These are phyloP conservation scores for Trametes coccinea DNA, from an alignment of 768 basidiomycete genomes.

Conservation along the genomic window DNA sequence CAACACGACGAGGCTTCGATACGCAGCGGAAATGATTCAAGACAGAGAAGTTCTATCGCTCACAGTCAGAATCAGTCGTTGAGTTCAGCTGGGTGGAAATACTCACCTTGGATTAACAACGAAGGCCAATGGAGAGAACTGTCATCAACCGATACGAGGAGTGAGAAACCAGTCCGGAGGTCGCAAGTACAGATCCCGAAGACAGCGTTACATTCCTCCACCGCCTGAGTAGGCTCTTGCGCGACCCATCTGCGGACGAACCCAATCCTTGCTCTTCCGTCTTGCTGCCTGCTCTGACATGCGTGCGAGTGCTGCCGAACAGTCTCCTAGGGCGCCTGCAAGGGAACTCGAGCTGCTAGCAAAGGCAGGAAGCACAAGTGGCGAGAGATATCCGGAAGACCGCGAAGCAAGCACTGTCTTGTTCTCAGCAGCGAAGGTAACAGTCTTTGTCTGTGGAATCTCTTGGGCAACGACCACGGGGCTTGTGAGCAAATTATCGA, in stretches of 20 bases:
- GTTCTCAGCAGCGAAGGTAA: slow-evolving; percentile 4
- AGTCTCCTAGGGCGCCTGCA: slow-evolving; percentile 16
- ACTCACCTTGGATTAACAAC: too few species aligned
- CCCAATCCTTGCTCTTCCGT: slow-evolving; percentile 11
- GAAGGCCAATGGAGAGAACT: too few species aligned
- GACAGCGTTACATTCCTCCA: slow-evolving; percentile 14
- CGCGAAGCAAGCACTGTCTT: not conserved
- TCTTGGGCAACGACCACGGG: slow-evolving; percentile 13
- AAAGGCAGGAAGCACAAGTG: not conserved
- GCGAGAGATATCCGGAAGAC: not conserved
- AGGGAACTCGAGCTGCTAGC: slow-evolving; percentile 16
- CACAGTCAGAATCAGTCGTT: not conserved
- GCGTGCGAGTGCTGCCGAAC: not conserved
- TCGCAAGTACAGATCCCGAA: not conserved
- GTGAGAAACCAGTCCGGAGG: too few species aligned
- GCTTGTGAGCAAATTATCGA: slow-evolving; percentile 28
- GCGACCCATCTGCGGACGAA: slow-evolving; percentile 17
- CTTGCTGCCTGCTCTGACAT: not conserved
- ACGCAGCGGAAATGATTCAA: not conserved
- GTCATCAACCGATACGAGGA: too few species aligned
- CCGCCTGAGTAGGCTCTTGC: slow-evolving; percentile 18
- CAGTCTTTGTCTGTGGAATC: not conserved
- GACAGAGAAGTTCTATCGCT: not conserved
- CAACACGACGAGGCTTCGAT: not conserved
- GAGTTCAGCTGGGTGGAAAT: too few species aligned